Base-by-base conservation (phyloP, 192 early-diverging fungal genomes). In the Umbelopsis sp. region DNA sequence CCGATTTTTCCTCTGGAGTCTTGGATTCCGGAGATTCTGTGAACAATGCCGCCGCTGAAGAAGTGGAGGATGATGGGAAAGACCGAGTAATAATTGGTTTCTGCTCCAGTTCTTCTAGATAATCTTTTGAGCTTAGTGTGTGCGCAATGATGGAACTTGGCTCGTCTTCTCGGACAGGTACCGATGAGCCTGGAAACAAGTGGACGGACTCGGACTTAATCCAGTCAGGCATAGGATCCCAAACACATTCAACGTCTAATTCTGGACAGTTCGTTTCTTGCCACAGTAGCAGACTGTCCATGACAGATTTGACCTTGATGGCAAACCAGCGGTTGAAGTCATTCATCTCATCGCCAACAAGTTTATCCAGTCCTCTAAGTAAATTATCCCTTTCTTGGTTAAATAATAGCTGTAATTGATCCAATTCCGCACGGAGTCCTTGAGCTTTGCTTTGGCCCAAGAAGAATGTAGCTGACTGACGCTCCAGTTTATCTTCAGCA, bases 121-220 rank as follows among this genome's bases (percentile, higher is more conserved):
- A 71, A 3, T 62, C 56, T 32, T 36, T 62, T 22, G 56, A 91
- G 80, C 89, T 86, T 41, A 98, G 80, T 7, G 96, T 91, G 59
- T 90, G 94, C 8, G 95, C 92, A 71, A 98, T 95, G 65, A 98
- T 95, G 3, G 94, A 95, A 74, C 90, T 93, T 12, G 93, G 94
- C 66, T 98, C 95, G 20, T 91, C 82, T 77, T 98, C 94, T 47
- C 94, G 85, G 14, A 97, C 86, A 45, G 96, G 89, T 10, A 97
- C 84, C 5, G 87, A 82, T 2, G 94, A 95, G 31, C 89, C 91
- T 12, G 90, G 88, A 70, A 98, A 93, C 1, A 96, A 82, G 71
- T 97, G 95, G 10, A 81, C 56, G 2, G 59, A 54, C 2, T 77
- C 59, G 17, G 36, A 68, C 22, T 43, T 67, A n/a, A 45, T 26